Evolutionary conservation across 2,329 filamentous ascomycete species (phyloP), one percentile per base, ranked within the genome.

Genomic region (Xylariaceae sp.): DNA sequence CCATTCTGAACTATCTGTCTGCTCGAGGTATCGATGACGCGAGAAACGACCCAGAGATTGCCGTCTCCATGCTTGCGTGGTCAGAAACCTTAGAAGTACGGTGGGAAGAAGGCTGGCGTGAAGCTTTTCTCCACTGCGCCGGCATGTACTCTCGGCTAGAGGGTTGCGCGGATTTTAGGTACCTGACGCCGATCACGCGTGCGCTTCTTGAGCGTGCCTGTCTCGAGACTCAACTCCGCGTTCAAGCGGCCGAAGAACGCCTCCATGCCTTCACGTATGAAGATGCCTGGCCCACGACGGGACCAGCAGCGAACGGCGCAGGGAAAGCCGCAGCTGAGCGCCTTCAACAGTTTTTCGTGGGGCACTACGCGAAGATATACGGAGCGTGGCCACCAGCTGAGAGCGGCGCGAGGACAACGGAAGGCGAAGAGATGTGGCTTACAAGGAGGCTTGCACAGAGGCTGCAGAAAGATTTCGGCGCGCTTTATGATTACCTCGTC

Each of bases 401-500:
- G n/a, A 41, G 47, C 4, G 61, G 63, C 41, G 46, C 56, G 32
- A 60, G 58, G 65, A 73, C 47, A 45, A 61, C 30, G 2, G 71
- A 73, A 1, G 75, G 68, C 7, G 73, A 79, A 26, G 77, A 80
- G 8, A 75, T 76, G 32, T 89, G 86, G 86, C 74, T 89, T 10
- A 86, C 81, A 4, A 76, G 86, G 33, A 78, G 76, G 3, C 67
- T 88, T 15, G 78, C 78, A 1, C 76, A 79, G 40, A 75, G 74
- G 2, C 67, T 90, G n/a, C 84, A 87, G 59, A 75, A 74, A 26
- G 87, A 89, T 59, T 89, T 90, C 62, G 83, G 84, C 2, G 81
- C 83, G 0, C 72, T 90, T 1, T 90, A 90, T 62, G 86, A 89
- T 63, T 88, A 87, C 57, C 73, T 89, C 1, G 86, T 90, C 13